Evolutionary conservation across 768 basidiomycete species (phyloP), one percentile per base, ranked within the genome.

Genomic region (Pleurotus cornucopiae): DNA sequence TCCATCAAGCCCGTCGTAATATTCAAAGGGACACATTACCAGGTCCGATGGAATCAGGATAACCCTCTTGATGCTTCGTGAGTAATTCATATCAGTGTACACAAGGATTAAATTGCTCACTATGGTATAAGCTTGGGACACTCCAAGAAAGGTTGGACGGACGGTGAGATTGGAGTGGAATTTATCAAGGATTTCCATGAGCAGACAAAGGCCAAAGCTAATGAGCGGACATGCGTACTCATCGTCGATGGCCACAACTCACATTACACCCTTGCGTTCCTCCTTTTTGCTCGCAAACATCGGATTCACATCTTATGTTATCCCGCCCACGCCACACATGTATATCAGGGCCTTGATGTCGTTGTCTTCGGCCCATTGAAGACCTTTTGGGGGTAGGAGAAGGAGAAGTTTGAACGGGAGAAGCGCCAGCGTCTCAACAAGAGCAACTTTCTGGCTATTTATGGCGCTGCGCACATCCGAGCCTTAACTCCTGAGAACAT

Each of bases 11-110:
- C 78, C 3, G 60, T 69, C 13, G 67, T 77, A 0, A 77, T 78
- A 18, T 70, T 69, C 61, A 73, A 76, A 54, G 76, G 75, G 2
- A 57, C 73, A 23, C 63, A 57, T 5, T 76, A 62, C 60, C 64
- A 69, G 49, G 55, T 63, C 2, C 67, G 61, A 14, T 80, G 78
- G 77, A 56, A 54, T 4, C 68, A 75, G 54, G 61, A 75, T 23
- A 77, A 78, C 61, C 74, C 74, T 16, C 46, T 65, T 12, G 64
- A 76, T 23, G 74, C 74, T 25, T 72, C 62, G 67, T 80, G 58
- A 64, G 74, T 64, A 14, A 34, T 57, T 26, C 43, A 49, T 55
- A 52, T 57, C n/a, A 46, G 58, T 0, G 18, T 5, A 44, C 18
- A 43, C 14, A 43, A 12, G 40, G 13, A 43, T 43, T 43, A 43